Evolutionary conservation across 441 rosid species (phyloP).

Genomic region (Capsella rubella): DNA sequence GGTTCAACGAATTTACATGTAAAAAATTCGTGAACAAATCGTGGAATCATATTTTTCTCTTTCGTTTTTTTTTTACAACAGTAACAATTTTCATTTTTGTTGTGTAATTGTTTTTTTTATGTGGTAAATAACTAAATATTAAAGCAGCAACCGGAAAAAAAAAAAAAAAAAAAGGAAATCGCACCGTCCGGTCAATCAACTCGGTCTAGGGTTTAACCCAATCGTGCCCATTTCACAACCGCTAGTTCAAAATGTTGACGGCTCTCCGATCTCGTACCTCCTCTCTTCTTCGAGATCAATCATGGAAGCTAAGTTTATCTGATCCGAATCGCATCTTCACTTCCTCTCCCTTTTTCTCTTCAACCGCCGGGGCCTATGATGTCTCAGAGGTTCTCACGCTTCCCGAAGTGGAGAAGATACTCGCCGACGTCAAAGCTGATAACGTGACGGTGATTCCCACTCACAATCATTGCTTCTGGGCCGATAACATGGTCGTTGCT

Average conservation of each 20-base stretch:
- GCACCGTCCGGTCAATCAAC: not conserved
- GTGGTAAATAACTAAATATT: too few relatives aligned
- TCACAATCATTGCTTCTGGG: conserved; percentile 62
- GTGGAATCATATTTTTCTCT: too few relatives aligned
- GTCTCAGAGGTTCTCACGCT: conserved; percentile 57
- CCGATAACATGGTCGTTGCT: conserved; percentile 82
- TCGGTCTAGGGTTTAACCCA: not conserved
- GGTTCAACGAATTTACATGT: too few relatives aligned
- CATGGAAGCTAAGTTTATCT: conserved; percentile 55
- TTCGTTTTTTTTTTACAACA: too few relatives aligned
- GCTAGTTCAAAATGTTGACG: conserved; percentile 54
- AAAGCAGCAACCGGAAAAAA: too few relatives aligned
- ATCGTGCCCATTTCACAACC: conserved; percentile 8
- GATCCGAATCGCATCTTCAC: conserved; percentile 33
- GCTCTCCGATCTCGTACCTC: conserved; percentile 59
- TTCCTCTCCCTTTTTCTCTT: conserved; percentile 41
- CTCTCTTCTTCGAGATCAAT: conserved; percentile 26
- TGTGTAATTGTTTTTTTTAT: too few relatives aligned
- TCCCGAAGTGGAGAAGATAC: conserved; percentile 77
- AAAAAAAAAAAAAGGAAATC: not conserved
- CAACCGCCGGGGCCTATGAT: conserved; percentile 21
- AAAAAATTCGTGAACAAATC: too few relatives aligned
- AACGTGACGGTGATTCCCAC: conserved; percentile 75
- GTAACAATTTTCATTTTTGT: too few relatives aligned
- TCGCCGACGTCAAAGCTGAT: conserved; percentile 80